These are phyloP conservation scores for Omphalotus guepiniiformis DNA, from an alignment of 768 basidiomycete genomes.

Conservation along the genomic window DNA sequence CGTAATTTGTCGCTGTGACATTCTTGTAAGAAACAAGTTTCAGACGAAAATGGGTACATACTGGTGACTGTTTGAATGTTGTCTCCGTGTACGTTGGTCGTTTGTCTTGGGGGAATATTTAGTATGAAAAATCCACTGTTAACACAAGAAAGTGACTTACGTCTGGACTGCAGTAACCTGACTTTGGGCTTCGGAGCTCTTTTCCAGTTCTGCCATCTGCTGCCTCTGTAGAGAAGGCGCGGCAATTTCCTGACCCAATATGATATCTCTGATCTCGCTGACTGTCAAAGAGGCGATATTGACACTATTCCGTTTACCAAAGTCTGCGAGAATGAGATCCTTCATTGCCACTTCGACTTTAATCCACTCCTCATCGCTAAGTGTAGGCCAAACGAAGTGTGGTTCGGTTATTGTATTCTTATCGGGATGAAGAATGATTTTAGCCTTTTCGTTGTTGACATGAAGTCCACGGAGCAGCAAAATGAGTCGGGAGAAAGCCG, in stretches of 20 bases:
- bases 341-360: constrained; percentile 99
- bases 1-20: constrained; percentile 82
- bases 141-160: constrained; percentile 28
- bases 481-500: constrained; percentile 97
- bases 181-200: constrained; percentile 88
- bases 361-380: constrained; percentile 96
- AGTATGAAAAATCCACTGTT: background rate
- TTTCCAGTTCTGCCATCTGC: constrained; percentile 99
- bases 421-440: constrained; percentile 96
- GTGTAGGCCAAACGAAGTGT: constrained; percentile 96
- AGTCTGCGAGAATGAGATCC: constrained; percentile 95
- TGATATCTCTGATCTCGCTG: constrained; percentile 96
- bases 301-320: constrained; percentile 98
- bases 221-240: constrained; percentile 95
- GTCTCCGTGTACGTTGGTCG: constrained; percentile 97
- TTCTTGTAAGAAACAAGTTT: constrained; percentile 8
- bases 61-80: constrained; percentile 93
- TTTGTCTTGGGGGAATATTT: constrained; percentile 50
- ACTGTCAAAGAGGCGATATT: constrained; percentile 97
- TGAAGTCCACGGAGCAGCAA: constrained; percentile 95
- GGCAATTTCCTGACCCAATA: constrained; percentile 97
- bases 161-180: constrained; percentile 97
- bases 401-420: constrained; percentile 96
- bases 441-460: constrained; percentile 99
- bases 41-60: constrained; percentile 28